A percentile compares a stretch with the other conserved stretches of the same genome.
phyloP scores from a whole-genome alignment of 148 eudicot species.

The Persicaria tinctoria region DNA sequence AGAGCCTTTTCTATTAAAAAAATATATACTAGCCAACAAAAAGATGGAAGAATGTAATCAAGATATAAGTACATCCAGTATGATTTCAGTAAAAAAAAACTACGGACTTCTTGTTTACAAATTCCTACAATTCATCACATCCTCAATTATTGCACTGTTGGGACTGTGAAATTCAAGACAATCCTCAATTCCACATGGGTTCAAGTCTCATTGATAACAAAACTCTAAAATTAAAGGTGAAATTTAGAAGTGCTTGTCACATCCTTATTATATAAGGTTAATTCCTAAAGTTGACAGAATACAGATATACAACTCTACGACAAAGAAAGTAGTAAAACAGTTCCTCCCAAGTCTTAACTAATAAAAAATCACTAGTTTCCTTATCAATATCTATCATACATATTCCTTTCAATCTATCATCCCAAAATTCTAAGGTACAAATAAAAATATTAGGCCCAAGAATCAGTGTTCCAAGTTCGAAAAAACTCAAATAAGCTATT shows the following conservation, averaged over 20 bases:
- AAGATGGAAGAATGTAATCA: not conserved
- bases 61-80: not conserved
- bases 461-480: not conserved
- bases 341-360: not conserved
- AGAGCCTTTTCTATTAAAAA: not conserved
- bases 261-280: not conserved
- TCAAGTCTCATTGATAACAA: not conserved
- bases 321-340: not conserved
- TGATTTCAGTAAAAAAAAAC: not conserved
- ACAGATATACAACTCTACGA: not conserved
- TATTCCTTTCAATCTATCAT: not conserved
- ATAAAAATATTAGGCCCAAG: too few species aligned
- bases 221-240: not conserved
- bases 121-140: not conserved
- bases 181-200: not conserved
- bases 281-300: not conserved
- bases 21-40: not conserved
- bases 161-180: not conserved
- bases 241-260: not conserved
- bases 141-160: not conserved
- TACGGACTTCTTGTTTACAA: not conserved
- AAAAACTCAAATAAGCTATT: not conserved
- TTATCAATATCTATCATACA: not conserved
- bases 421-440: too few species aligned
- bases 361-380: not conserved